These are phyloP conservation scores for Leccinum barrowsii DNA, from an alignment of 768 basidiomycete species.

Conservation along the genomic window DNA sequence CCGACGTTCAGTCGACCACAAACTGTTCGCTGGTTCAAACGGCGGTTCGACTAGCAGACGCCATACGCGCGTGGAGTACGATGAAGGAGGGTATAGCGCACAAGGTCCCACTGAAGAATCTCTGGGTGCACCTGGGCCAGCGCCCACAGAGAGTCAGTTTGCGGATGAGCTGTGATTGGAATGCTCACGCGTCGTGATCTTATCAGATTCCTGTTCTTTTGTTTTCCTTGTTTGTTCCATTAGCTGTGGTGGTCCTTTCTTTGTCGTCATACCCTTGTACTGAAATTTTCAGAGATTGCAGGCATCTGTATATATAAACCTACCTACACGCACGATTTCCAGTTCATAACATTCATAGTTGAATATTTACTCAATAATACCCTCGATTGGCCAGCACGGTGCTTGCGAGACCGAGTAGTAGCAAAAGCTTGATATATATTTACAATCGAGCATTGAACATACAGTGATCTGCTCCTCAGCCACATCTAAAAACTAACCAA, in stretches of 20 bases:
- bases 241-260: not conserved
- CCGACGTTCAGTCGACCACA: constrained; percentile 26
- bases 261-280: not conserved
- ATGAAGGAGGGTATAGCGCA: constrained; percentile 3
- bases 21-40: constrained; percentile 6
- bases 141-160: constrained; percentile 33
- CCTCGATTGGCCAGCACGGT: no score
- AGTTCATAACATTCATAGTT: not conserved
- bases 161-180: constrained; percentile 18
- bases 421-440: no score
- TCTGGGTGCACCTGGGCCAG: constrained; percentile 25
- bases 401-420: no score
- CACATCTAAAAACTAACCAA: not conserved
- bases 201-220: not conserved
- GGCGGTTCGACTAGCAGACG: constrained; percentile 10
- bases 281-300: not conserved
- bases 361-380: not conserved
- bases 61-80: constrained; percentile 2
- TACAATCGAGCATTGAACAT: no score
- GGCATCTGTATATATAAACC: not conserved
- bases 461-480: not conserved
- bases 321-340: not conserved
- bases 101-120: constrained; percentile 4
- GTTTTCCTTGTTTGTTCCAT: not conserved
- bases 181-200: not conserved